Base-by-base conservation (phyloP, 371 early-diverging fungal species). In the Mortierella sp. region DNA sequence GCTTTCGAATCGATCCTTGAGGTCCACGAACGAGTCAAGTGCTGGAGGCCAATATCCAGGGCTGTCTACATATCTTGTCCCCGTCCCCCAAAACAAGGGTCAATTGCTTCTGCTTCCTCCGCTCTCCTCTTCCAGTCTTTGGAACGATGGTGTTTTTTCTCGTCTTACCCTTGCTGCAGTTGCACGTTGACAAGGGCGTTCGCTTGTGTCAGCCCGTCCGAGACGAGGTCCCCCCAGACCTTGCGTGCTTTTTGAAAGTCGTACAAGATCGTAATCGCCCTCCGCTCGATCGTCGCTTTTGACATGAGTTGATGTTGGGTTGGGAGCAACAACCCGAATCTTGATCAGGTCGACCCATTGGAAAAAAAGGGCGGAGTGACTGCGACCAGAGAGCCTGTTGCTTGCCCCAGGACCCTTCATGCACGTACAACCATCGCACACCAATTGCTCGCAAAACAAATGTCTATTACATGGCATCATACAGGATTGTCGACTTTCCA, bases 151-250 rank as follows among this genome's bases (percentile, higher is more conserved):
- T 2, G 10, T 14, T 23, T 10, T 6, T 24, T 12, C 24, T 48
- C 42, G 10, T 26, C 48, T 38, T 62, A 76, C 76, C 76, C 76
- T 58, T 76, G 76, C 21, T 76, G 76, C 23, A 76, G 51, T 61
- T 76, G 76, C 23, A 76, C 70, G 51, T 76, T 76, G 51, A 76
- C 76, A 4, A 76, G 58, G 2, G 70, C 65, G 54, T 76, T 76
- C 14, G 76, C 76, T 28, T 76, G 76, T 3, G 76, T 65, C 54
- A 76, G 58, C 30, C 76, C 76, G 58, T 76, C 76, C 14, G 69
- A 69, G 31, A 76, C 76, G 42, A 76, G 76, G 47, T 69, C 76
- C 8, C 65, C 58, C 76, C 76, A 76, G 19, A 76, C 70, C 59
- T 76, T 76, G 19, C 76, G 69, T 7, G 76, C 27, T 30, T 48